phyloP scores from a whole-genome alignment of 1,139 yeast species.

The Yamadazyma dushanensis region DNA sequence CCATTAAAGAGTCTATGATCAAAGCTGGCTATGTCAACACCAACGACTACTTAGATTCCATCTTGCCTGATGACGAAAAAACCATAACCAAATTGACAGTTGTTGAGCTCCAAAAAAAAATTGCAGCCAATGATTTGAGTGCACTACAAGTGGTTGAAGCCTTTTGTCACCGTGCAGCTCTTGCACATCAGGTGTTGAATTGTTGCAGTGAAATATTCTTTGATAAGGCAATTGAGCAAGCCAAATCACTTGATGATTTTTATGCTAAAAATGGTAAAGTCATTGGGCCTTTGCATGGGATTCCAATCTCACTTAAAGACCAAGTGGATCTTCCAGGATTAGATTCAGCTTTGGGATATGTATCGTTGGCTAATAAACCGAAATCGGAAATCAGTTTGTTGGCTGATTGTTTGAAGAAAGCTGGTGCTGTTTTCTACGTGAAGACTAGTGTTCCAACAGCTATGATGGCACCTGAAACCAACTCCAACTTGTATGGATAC shows the following conservation, averaged over 20 bases:
- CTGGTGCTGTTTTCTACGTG: constrained; percentile 57
- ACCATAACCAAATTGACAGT: constrained; percentile 17
- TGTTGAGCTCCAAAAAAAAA: constrained; percentile 6
- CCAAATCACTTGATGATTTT: constrained; percentile 39
- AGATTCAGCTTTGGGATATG: constrained; percentile 46
- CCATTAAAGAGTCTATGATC: constrained; percentile 10
- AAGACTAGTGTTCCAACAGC: constrained; percentile 63
- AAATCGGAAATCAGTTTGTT: constrained; percentile 37
- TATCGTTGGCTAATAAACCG: constrained; percentile 30
- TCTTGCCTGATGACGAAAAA: constrained; percentile 19
- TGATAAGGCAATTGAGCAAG: constrained; percentile 25
- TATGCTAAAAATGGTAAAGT: constrained; percentile 30
- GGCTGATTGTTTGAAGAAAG: constrained; percentile 38
- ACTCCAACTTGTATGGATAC: constrained; percentile 45
- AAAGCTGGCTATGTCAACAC: constrained; percentile 12
- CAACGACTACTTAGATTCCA: constrained; percentile 13
- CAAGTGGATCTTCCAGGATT: constrained; percentile 48
- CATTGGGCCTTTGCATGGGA: constrained; percentile 66
- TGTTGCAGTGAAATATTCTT: constrained; percentile 34
- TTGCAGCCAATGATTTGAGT: constrained; percentile 4
- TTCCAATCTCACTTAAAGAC: constrained; percentile 64
- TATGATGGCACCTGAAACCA: constrained; percentile 53
- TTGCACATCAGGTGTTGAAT: constrained; percentile 44
- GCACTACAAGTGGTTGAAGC: constrained; percentile 6
- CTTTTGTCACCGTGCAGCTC: constrained; percentile 29